Evolutionary conservation across 2,329 filamentous ascomycete species (phyloP).

Genomic region (Seiridium cupressi): DNA sequence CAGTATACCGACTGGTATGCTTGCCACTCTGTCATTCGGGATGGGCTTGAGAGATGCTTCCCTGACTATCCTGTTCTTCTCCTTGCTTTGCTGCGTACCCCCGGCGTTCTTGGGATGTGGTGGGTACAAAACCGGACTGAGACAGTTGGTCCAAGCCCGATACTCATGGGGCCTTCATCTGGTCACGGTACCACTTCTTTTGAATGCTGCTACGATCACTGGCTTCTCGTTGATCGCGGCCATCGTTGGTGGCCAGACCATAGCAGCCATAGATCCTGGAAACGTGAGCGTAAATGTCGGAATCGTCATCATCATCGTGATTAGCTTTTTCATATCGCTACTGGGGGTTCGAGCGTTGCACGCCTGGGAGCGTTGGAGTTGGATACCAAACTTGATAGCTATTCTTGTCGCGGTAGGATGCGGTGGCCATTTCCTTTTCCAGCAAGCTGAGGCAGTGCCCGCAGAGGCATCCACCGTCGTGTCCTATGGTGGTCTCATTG

Average conservation of each 20-base stretch:
- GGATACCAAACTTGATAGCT: conserved; percentile 53
- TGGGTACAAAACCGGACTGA: conserved; percentile 55
- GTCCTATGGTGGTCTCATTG: conserved; percentile 45
- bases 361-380: conserved; percentile 53
- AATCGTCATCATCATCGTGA: conserved; percentile 53
- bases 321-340: conserved; percentile 53
- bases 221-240: conserved; percentile 57
- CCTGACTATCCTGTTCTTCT: conserved; percentile 59
- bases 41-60: conserved; percentile 54
- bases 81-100: conserved; percentile 48
- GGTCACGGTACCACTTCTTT: conserved; percentile 47
- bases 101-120: conserved; percentile 55
- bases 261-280: conserved; percentile 44
- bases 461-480: conserved; percentile 28
- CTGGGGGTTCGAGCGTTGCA: conserved; percentile 55
- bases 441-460: conserved; percentile 12
- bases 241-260: conserved; percentile 53
- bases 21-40: conserved; percentile 52
- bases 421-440: conserved; percentile 45
- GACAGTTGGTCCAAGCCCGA: conserved; percentile 60
- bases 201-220: conserved; percentile 56
- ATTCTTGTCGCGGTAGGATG: conserved; percentile 52
- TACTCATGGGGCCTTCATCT: conserved; percentile 57
- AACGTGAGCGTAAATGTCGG: conserved; percentile 50
- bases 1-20: conserved; percentile 57